Percentiles rank a stretch among this genome's conserved stretches.
These are phyloP conservation scores for Botrytis sinoallii DNA, from an alignment of 2,329 filamentous ascomycete species.

Conservation along the genomic window DNA sequence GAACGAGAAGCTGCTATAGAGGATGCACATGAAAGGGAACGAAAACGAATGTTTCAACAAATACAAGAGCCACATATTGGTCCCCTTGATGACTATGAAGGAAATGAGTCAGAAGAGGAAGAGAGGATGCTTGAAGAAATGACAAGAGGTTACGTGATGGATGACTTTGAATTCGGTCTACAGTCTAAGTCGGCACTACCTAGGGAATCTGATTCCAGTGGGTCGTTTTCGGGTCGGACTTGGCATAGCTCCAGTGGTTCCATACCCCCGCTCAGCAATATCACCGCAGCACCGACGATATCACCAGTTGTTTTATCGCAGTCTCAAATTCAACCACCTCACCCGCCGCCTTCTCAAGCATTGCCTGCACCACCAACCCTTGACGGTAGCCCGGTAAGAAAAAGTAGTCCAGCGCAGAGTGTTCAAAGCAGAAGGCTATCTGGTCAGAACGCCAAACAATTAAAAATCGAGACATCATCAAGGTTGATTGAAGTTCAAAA, in stretches of 20 bases:
- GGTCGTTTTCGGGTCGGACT: slow-evolving; percentile 65
- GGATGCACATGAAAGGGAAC: slow-evolving; percentile 58
- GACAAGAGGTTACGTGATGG: slow-evolving; percentile 76
- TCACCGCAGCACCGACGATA: slow-evolving; percentile 53
- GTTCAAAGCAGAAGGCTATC: slow-evolving; percentile 78
- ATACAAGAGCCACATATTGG: slow-evolving; percentile 30
- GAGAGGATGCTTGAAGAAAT: slow-evolving; percentile 83
- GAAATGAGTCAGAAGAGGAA: slow-evolving; percentile 65
- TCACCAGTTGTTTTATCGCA: slow-evolving; percentile 33
- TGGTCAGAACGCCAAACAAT: slow-evolving; percentile 72
- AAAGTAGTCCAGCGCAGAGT: slow-evolving; percentile 42
- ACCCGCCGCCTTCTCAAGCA: slow-evolving; percentile 42
- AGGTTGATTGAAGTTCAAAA: slow-evolving; percentile 23
- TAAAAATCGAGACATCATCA: slow-evolving; percentile 79
- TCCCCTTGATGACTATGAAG: slow-evolving; percentile 61
- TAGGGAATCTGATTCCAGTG: slow-evolving; percentile 79
- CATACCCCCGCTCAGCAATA: slow-evolving; percentile 68
- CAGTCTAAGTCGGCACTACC: slow-evolving; percentile 66
- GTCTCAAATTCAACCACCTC: slow-evolving; percentile 31
- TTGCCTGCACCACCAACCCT: slow-evolving; percentile 42
- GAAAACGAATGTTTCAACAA: slow-evolving; percentile 40
- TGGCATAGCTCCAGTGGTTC: slow-evolving; percentile 79
- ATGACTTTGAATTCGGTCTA: slow-evolving; percentile 75
- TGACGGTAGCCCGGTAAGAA: slow-evolving; percentile 27
- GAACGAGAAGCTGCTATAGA: slow-evolving; percentile 66